A percentile compares a stretch with the other conserved stretches of the same genome.
Conservation (phyloP, 805 yeast species). For the Starmerella etchellsii region DNA sequence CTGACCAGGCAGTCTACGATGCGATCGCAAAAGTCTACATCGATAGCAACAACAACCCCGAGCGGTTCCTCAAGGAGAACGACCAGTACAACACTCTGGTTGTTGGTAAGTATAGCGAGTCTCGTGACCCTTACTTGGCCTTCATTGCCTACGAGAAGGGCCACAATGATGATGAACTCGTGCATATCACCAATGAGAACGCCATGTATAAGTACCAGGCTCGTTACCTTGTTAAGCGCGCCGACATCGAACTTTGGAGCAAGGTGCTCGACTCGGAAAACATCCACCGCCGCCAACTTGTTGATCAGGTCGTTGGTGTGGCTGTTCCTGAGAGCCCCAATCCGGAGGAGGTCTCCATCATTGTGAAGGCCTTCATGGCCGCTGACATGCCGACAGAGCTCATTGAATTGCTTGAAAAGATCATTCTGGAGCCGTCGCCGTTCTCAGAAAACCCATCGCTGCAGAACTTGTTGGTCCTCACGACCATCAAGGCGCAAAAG, state of each 20-base stretch:
- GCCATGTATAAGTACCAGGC: slow-evolving; percentile 98
- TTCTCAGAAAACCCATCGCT: slow-evolving; percentile 89
- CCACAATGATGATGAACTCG: slow-evolving; percentile 74
- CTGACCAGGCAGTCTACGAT: slow-evolving; percentile 84
- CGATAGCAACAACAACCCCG: slow-evolving; percentile 95
- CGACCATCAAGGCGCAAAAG: slow-evolving; percentile 92
- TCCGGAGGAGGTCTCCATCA: slow-evolving; percentile 82
- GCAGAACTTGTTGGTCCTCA: slow-evolving; percentile 82
- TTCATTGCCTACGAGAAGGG: slow-evolving; percentile 97
- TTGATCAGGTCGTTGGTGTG: slow-evolving; percentile 89
- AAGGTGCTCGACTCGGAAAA: slow-evolving; percentile 64
- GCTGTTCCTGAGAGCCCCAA: slow-evolving; percentile 96
- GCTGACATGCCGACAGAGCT: slow-evolving; percentile 86
- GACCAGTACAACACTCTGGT: slow-evolving; percentile 79
- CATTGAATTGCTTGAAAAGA: slow-evolving; percentile 88
- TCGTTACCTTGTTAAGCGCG: slow-evolving; percentile 78
- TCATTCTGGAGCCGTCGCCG: slow-evolving; percentile 92
- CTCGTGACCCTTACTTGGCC: slow-evolving; percentile 96
- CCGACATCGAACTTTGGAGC: slow-evolving; percentile 76
- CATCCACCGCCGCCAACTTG: slow-evolving; percentile 75
- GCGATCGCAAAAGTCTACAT: slow-evolving; percentile 95
- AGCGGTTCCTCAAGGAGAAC: slow-evolving; percentile 87
- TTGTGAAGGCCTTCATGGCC: slow-evolving; percentile 95
- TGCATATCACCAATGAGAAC: slow-evolving; percentile 88
- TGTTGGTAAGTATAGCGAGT: slow-evolving; percentile 97